Percentiles rank a stretch among this genome's conserved stretches.
Evolutionary conservation across 225 moss, liverwort and hornwort genomes (phyloP).

Genomic region (Straminergon stramineum): DNA sequence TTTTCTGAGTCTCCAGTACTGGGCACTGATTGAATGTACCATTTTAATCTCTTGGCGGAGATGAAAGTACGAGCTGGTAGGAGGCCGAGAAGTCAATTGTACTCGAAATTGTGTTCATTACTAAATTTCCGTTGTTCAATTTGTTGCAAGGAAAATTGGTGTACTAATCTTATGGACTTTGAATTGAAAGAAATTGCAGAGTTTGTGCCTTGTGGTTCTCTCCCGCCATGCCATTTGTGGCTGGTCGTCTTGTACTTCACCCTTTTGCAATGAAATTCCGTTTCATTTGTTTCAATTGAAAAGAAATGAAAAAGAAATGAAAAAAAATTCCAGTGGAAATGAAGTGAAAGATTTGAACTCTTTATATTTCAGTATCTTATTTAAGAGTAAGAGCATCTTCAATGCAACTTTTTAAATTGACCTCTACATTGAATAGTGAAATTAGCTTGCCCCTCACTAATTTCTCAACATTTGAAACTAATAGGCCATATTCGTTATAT

Average conservation of each 20-base stretch:
- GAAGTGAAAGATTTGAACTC: neutral
- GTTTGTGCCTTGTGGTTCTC: no score
- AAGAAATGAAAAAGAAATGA: no score
- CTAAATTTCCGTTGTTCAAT: neutral
- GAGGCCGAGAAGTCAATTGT: no score
- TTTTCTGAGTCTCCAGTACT: neutral
- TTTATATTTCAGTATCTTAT: neutral
- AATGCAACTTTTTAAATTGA: no score
- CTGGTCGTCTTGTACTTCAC: no score
- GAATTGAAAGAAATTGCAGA: no score
- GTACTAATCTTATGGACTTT: neutral
- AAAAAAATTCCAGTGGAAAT: neutral
- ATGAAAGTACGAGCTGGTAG: neutral
- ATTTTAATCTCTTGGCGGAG: neutral
- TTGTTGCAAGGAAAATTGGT: no score
- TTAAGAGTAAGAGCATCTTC: no score
- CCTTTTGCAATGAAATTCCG: no score
- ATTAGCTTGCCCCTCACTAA: neutral
- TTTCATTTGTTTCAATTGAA: no score
- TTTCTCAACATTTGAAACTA: neutral
- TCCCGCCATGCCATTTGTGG: no score
- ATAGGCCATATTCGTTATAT: no score
- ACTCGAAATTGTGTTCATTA: neutral
- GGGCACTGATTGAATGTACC: neutral
- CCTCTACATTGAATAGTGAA: neutral